Conservation (phyloP, 306 rosid species). For the Carpinus fangiana region DNA sequence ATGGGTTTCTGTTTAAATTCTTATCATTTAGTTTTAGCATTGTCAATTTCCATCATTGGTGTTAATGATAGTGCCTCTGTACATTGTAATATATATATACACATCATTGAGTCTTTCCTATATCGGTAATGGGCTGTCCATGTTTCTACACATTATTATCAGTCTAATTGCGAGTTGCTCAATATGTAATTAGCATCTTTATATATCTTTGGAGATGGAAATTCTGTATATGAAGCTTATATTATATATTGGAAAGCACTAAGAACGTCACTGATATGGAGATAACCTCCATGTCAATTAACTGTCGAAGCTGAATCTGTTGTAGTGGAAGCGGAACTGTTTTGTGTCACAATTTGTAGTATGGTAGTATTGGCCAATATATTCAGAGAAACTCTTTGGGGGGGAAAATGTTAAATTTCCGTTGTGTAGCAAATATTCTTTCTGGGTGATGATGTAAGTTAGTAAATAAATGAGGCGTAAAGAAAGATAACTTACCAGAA, state of each 20-base stretch:
- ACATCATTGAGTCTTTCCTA: not conserved
- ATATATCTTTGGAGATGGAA: not conserved
- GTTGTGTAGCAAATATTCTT: not conserved
- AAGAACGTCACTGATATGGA: not conserved
- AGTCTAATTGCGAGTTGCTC: not conserved
- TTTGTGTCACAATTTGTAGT: not conserved
- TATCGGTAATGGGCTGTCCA: not conserved
- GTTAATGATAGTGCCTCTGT: not conserved
- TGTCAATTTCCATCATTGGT: not conserved
- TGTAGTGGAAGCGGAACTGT: constrained; percentile 1
- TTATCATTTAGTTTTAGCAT: not conserved
- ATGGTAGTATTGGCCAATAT: not conserved
- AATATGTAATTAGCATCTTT: not conserved
- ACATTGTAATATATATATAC: not conserved
- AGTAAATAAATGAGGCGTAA: not conserved
- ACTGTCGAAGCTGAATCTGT: not conserved
- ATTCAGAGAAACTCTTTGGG: not conserved
- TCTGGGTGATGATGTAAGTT: not conserved
- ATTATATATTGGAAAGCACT: not conserved
- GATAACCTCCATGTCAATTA: not conserved
- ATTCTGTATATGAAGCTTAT: not conserved
- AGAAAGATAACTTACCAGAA: not conserved
- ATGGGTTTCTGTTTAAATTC: not conserved
- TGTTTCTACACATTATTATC: not conserved
- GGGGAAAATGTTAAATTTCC: not conserved